These are phyloP conservation scores for Vitis vinifera DNA, from an alignment of 164 flowering plant genomes.

Conservation along the genomic window ASM3070453v1 NC_081812.1:21381001-21381500, in stretches of 20 bases:
- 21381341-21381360: neutral
- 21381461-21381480: too few species aligned
- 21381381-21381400: neutral
- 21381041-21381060: slow-evolving; percentile 19
- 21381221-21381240: slow-evolving; percentile 28
- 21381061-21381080: slow-evolving; percentile 16
- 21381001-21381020: slow-evolving; percentile 12
- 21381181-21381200: slow-evolving; percentile 42
- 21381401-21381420: neutral
- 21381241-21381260: slow-evolving; percentile 23
- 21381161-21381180: slow-evolving; percentile 27
- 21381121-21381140: slow-evolving; percentile 43
- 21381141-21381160: slow-evolving; percentile 7
- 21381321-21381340: slow-evolving; percentile 68
- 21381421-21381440: neutral
- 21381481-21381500: too few species aligned
- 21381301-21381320: slow-evolving; percentile 41
- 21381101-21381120: slow-evolving; percentile 81
- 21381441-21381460: too few species aligned
- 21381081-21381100: slow-evolving; percentile 22
- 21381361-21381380: neutral
- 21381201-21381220: slow-evolving; percentile 50
- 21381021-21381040: slow-evolving; percentile 29
- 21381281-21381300: slow-evolving; percentile 23
- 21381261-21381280: slow-evolving; percentile 20